Base-by-base conservation (phyloP, 2,329 filamentous ascomycete species). In the Colletotrichum incanum region DNA sequence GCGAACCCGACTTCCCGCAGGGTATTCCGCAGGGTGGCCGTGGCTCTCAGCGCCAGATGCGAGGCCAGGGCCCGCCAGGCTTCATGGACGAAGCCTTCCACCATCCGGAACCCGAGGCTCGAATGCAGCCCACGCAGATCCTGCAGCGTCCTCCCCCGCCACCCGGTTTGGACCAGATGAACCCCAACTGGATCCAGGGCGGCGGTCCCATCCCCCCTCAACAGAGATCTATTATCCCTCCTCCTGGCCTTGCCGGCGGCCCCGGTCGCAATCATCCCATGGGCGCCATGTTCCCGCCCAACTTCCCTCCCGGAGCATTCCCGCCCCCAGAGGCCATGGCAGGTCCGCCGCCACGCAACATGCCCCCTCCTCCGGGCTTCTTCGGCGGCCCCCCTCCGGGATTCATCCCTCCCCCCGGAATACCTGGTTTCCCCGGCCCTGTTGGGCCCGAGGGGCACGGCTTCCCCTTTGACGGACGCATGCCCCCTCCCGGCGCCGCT, bases 121-220 rank as follows among this genome's bases (percentile, higher is more conserved):
- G 83, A 34, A 86, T 85, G 69, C 88, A 89, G 74, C 89, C 89
- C 5, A 91, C 89, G 5, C 90, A 92, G 77, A 92, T 92, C 65
- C 80, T 92, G 28, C 90, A 92, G 79, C 88, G 90, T 7, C 89
- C 89, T n/a, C 89, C 87, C 6, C 87, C 86, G 1, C 88, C 87
- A 23, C 89, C 89, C 2, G 90, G 90, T 9, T 81, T 92, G 50
- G 90, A 91, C 56, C 87, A 89, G 76, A 87, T 92, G 82, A 88
- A 87, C 23, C 88, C 86, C 23, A 86, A 81, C 70, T 90, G 88
- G 84, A 85, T 90, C 82, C 84, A 83, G 50, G 82, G 79, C 60
- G 80, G 79, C 63, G 84, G 82, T 28, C 84, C 86, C 72, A 79
- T 86, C n/a, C 83, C 83, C 65, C 79, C 75, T 56, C 81, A 82